Base-by-base conservation (phyloP, 164 flowering plant species). In the Cinnamomum chago region DNA sequence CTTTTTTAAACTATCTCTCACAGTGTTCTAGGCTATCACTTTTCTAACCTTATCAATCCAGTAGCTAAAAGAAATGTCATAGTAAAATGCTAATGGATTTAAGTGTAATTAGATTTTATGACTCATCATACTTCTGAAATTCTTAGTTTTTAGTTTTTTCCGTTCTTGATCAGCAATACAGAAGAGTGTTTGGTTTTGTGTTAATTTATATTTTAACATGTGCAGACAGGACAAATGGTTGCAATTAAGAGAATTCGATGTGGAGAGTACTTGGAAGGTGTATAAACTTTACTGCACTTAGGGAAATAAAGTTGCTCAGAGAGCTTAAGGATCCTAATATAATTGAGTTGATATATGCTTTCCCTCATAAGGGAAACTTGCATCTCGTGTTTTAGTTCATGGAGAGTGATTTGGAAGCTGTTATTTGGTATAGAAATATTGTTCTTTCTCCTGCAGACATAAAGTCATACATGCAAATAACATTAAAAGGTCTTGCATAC, bases 361-460 rank as follows among this genome's bases (percentile, higher is more conserved):
- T 92, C 70, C 99, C 98, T 76, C 97, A 92, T 79, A 92, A 95
- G 75, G 97, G 89, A 60, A 92, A 94, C 83, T 82, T 95, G 86
- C 97, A 96, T 81, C 89, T 96, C 71, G 99, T 96, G 72, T 94
- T 93, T 81, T 97, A 92, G 81, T 94, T 90, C 78, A 96, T 94
- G 99, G 97, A 96, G 82, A 96, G 92, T 72, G 99, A 94, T 75
- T 88, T 96, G 12, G 98, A 96, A 84, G 97, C 97, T 22, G 91
- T 95, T 47, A 94, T 95, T 79, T 94, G 97, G 4, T 95, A 95
- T 80, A 79, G 94, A 28, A 95, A 93, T 68, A 91, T 93, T 66
- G 84, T 93, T 65, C 94, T 95, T 73, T 93, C 99, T 17, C 98
- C 97, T 14, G 94, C 88, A 70, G 98, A 92, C 73, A 84, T 88